Evolutionary conservation across 2,329 filamentous ascomycete species (phyloP).

Genomic region (Tolypocladium guangdongense): DNA sequence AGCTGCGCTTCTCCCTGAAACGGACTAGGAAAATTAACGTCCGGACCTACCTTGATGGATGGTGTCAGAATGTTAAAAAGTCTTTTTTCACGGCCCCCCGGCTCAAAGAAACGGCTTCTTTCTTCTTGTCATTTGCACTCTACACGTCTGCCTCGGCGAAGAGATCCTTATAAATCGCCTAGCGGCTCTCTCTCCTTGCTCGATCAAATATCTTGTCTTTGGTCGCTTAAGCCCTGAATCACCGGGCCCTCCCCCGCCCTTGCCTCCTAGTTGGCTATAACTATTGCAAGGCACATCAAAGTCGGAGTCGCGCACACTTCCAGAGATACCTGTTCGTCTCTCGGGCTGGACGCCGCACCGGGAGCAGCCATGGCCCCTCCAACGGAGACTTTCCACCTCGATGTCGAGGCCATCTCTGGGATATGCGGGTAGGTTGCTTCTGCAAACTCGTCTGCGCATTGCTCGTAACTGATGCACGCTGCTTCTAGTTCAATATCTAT

Average conservation of each 20-base stretch:
- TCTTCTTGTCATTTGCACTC: background rate
- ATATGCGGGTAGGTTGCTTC: constrained; percentile 63
- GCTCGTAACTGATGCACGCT: constrained; percentile 5
- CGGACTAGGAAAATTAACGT: no score
- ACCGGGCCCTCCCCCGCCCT: no score
- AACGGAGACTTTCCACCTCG: constrained; percentile 53
- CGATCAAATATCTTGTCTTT: background rate
- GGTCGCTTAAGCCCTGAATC: background rate
- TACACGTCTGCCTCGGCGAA: background rate
- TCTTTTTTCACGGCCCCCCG: no score
- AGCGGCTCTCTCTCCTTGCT: background rate
- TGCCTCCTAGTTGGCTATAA: no score
- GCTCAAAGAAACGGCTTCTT: background rate
- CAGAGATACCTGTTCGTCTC: background rate
- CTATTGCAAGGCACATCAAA: no score
- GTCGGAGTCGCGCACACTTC: no score
- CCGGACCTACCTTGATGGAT: background rate
- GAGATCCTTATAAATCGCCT: background rate
- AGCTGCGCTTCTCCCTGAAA: no score
- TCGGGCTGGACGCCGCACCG: background rate
- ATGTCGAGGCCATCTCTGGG: constrained; percentile 83
- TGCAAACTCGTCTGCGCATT: background rate
- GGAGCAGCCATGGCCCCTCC: constrained; percentile 38
- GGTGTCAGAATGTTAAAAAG: background rate
- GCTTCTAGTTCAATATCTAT: constrained; percentile 74